phyloP scores from a whole-genome alignment of 1,284 basidiomycete genomes.

The Melampsora americana region DNA sequence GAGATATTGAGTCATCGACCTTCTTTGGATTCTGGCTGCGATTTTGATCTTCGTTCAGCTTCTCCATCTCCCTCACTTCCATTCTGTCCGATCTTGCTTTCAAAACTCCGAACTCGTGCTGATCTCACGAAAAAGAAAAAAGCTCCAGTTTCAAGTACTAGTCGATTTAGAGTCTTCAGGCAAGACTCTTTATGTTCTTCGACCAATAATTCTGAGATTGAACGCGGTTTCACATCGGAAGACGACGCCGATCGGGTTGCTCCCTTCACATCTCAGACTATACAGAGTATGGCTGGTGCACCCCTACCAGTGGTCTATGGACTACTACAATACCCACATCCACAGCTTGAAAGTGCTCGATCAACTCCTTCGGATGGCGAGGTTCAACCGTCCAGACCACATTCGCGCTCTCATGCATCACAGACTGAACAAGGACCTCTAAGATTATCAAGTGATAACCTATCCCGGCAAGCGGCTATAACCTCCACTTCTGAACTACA shows the following conservation, averaged over 20 bases:
- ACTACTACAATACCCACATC: conserved; percentile 3
- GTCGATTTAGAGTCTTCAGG: neutral
- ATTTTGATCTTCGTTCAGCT: no score
- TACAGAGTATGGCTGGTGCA: conserved; percentile 19
- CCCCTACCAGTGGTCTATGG: conserved; percentile 10
- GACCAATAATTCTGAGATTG: conserved; percentile 8
- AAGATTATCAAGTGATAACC: conserved; percentile 25
- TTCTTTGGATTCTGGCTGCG: no score
- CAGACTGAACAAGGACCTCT: neutral
- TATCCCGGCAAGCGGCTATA: conserved; percentile 8
- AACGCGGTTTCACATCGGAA: conserved; percentile 18
- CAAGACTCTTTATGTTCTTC: neutral
- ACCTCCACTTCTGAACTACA: neutral
- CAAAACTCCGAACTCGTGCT: no score
- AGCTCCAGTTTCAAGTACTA: conserved; percentile 15
- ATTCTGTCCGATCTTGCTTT: no score
- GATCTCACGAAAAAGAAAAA: neutral
- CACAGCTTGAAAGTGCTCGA: neutral
- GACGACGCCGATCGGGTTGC: neutral
- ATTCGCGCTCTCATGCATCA: neutral
- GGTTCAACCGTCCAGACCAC: neutral
- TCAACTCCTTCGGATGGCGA: conserved; percentile 5
- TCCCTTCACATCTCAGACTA: neutral
- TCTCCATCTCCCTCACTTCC: no score
- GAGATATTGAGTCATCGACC: neutral